Evolutionary conservation across 805 yeast genomes (phyloP), one percentile per base, ranked within the genome.

Genomic region (Candida maris): DNA sequence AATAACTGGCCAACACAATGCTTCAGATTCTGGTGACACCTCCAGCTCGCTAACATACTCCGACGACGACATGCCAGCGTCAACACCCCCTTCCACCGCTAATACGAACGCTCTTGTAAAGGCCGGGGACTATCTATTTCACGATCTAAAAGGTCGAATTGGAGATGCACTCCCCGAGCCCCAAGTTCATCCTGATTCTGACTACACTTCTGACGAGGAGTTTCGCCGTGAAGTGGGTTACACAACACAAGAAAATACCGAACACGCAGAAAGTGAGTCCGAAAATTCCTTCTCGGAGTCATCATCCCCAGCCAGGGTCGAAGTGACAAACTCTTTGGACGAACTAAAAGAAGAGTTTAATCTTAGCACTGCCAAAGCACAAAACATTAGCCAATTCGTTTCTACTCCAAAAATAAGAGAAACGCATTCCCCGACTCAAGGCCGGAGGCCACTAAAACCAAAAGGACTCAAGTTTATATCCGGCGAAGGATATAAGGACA

Each of bases 401-500:
- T 46, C 59, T 2, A 39, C 48, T 3, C 58, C 58, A 1, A 39
- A 32, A 35, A 40, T 48, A 10, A 39, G 35, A 23, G 19, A 24
- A 22, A 19, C 20, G 23, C 32, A 16, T 14, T 5, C 12, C 2
- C 21, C 23, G 19, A 5, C 19, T 5, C 10, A 9, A 16, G 14
- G 7, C 8, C 28, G 14, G 15, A n/a, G 15, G 7, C 19, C 27
- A 10, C 36, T 28, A 15, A 45, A 40, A 20, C 52, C 43, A n/a
- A 49, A 41, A 15, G 54, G 57, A 9, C 32, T 59, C 29, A 57
- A 52, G 13, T 59, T 60, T 31, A 60, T 60, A 5, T 42, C 62
- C 6, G 63, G 57, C 10, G 57, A 51, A 16, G 56, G 56, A 4
- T 59, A 55, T 39, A 56, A 46, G 23, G 58, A 51, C 26, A 59